Evolutionary conservation across 2,329 filamentous ascomycete species (phyloP), one percentile per base, ranked within the genome.

Genomic region (Lojkania enalia): DNA sequence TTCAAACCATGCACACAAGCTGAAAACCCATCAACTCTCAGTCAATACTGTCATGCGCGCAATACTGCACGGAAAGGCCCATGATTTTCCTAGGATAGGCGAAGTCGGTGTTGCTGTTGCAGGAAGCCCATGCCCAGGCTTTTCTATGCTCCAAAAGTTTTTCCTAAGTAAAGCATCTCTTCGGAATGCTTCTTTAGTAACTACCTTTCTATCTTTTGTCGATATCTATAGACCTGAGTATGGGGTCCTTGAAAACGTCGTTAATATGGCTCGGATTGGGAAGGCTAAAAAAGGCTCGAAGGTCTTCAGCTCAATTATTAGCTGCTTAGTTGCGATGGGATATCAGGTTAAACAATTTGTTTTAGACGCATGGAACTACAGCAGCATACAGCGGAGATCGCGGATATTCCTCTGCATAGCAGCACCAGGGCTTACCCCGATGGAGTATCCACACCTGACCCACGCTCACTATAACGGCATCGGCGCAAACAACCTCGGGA

Each of bases 51-150:
- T 87, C 12, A 74, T 91, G 0, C 61, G 66, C 1, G 66, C 74
- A 14, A 82, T 81, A 0, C 71, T 90, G 1, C 43, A 68, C 2
- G 85, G 82, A 0, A 32, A 40, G 0, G 20, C 37, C 1, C 23
- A 39, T 61, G 72, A 3, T 72, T 74, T 87, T 3, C 83, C 86
- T 0, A 57, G 54, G 0, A 74, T 85, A 1, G 86, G 85, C 0
- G 74, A 83, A 1, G 80, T 92, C 0, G 80, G 87, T 9, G 78
- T 89, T 20, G 81, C 92, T 6, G 80, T 80, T 1, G 88, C 81
- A 1, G 89, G 89, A 0, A 88, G 82, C 39, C 89, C 89, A 0
- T 95, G 89, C 53, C 87, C 85, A 13, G 88, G 86, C 0, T 94
- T 90, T 57, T 90, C 87, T 0, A 42, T 54, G 0, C 65, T 88